These are phyloP conservation scores for Salix purpurea DNA, from an alignment of 345 rosid species.

Conservation along the genomic window DNA sequence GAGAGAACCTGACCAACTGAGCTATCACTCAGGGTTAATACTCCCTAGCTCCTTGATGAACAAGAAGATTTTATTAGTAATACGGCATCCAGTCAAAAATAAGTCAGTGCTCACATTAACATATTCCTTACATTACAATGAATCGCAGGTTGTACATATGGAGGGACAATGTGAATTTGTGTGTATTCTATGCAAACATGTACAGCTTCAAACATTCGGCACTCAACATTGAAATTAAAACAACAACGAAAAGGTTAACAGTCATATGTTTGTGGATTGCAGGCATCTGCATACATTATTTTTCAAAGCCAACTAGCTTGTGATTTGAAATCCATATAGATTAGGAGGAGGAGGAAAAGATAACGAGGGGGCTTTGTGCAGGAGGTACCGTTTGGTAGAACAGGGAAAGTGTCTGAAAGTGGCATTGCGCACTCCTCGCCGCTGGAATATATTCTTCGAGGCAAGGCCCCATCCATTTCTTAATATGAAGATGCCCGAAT, in stretches of 20 bases:
- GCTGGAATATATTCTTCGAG: slow-evolving; percentile 47
- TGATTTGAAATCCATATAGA: slow-evolving; percentile 5
- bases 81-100: too few relatives aligned
- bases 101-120: too few relatives aligned
- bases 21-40: too few relatives aligned
- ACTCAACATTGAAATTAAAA: background rate
- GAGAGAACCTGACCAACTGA: too few relatives aligned
- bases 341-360: slow-evolving; percentile 17
- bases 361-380: slow-evolving; percentile 8
- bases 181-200: background rate
- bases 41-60: too few relatives aligned
- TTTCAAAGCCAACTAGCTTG: background rate
- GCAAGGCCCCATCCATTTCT: slow-evolving; percentile 64
- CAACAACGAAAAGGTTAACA: background rate
- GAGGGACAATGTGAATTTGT: background rate
- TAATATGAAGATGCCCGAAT: slow-evolving; percentile 36
- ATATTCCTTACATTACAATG: too few relatives aligned
- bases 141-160: too few relatives aligned
- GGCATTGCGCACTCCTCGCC: slow-evolving; percentile 58
- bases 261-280: background rate
- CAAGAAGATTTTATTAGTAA: too few relatives aligned
- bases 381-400: slow-evolving; percentile 39
- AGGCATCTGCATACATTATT: background rate
- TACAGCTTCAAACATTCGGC: background rate
- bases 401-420: slow-evolving; percentile 46